phyloP scores from a whole-genome alignment of 805 yeast species.

The Priceomyces haplophilus region DNA sequence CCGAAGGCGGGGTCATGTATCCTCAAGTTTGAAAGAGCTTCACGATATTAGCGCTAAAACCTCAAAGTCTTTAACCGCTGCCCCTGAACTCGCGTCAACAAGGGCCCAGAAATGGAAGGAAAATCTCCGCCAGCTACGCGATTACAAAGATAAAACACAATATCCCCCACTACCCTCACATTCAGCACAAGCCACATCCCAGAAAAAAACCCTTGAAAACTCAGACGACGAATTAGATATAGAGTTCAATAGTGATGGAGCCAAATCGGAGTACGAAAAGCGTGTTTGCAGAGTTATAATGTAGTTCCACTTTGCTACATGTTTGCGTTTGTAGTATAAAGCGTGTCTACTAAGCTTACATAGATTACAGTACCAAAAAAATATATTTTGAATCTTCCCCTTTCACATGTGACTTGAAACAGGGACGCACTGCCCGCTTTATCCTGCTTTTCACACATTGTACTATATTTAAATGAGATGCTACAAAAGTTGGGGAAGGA shows the following conservation, averaged over 20 bases:
- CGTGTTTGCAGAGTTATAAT: neutral
- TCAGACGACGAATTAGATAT: conserved; percentile 27
- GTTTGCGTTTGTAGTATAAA: too few species aligned
- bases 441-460: too few species aligned
- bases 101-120: conserved; percentile 23
- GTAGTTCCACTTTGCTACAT: too few species aligned
- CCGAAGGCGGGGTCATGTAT: conserved; percentile 7
- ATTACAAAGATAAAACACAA: conserved; percentile 11
- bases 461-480: too few species aligned
- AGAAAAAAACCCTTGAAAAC: conserved; percentile 1
- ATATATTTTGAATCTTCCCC: too few species aligned
- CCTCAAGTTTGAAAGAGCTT: conserved; percentile 18
- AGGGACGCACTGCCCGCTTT: too few species aligned
- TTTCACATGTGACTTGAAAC: too few species aligned
- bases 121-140: conserved; percentile 16
- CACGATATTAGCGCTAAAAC: conserved; percentile 19
- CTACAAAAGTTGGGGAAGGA: too few species aligned
- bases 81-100: conserved; percentile 14
- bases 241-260: conserved; percentile 24
- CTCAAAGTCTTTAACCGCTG: conserved; percentile 13
- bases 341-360: too few species aligned
- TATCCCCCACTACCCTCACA: neutral
- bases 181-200: neutral
- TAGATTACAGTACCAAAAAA: too few species aligned
- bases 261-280: conserved; percentile 14